Conservation (phyloP, 176 grass and related monocot species). For the Pontederia crassipes region DNA sequence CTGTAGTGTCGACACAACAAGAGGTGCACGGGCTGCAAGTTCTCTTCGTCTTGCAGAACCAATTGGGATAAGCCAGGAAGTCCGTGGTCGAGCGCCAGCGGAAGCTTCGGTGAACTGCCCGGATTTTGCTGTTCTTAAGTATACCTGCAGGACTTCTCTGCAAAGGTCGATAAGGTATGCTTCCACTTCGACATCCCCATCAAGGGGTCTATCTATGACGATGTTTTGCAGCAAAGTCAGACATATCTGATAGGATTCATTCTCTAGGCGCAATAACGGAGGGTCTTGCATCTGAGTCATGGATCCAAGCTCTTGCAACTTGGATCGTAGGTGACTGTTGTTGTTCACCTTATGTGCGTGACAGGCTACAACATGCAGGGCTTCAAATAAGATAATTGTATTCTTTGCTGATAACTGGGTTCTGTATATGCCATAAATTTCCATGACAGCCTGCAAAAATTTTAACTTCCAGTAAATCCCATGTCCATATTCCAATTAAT, state of each 20-base stretch:
- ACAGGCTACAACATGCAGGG: conserved; percentile 80
- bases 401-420: conserved; percentile 69
- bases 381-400: conserved; percentile 85
- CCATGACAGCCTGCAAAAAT: conserved; percentile 84
- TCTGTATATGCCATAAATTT: conserved; percentile 90
- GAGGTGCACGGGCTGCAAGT: conserved; percentile 77
- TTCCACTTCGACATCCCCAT: conserved; percentile 50
- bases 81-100: conserved; percentile 26
- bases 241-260: conserved; percentile 89
- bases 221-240: conserved; percentile 86
- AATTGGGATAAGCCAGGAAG: conserved; percentile 65
- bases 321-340: conserved; percentile 68
- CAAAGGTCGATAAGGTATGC: conserved; percentile 63
- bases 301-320: conserved; percentile 84
- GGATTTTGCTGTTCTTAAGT: conserved; percentile 62
- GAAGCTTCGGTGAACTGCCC: conserved; percentile 30
- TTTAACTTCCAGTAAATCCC: conserved; percentile 11
- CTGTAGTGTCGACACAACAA: conserved; percentile 83
- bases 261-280: conserved; percentile 84
- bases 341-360: conserved; percentile 94
- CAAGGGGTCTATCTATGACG: conserved; percentile 38
- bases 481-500: neutral
- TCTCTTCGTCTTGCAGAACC: conserved; percentile 90
- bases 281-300: conserved; percentile 99
- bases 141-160: conserved; percentile 84